A percentile compares a stretch with the other conserved stretches of the same genome.
Conservation (phyloP, 1,284 basidiomycete genomes). For the Leccinum pachyderme region DNA sequence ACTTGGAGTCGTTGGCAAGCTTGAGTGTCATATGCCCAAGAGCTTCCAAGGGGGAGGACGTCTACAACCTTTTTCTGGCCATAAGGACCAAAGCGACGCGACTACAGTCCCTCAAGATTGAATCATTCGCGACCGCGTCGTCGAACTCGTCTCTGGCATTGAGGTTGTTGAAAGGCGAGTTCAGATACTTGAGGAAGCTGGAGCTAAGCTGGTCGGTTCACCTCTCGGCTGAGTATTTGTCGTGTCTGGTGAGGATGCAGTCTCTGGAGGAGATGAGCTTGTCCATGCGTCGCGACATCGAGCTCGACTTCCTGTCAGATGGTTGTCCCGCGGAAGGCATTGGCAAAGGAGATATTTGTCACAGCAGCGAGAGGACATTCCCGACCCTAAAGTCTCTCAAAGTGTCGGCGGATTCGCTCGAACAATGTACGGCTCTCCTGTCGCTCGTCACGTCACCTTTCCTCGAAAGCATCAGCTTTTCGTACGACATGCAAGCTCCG, state of each 20-base stretch:
- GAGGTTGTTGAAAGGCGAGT: slow-evolving; percentile 16
- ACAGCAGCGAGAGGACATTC: slow-evolving; percentile 13
- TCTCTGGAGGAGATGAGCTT: slow-evolving; percentile 24
- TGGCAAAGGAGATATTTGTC: neutral
- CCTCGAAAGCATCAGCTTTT: slow-evolving; percentile 22
- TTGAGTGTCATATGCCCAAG: slow-evolving; percentile 28
- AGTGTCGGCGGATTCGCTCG: slow-evolving; percentile 24
- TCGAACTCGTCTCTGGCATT: slow-evolving; percentile 15
- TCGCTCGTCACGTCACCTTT: slow-evolving; percentile 23
- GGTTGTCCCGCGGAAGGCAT: slow-evolving; percentile 4
- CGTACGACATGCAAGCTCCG: slow-evolving; percentile 31
- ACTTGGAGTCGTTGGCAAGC: slow-evolving; percentile 20
- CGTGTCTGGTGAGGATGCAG: slow-evolving; percentile 20
- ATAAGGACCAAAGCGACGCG: slow-evolving; percentile 21
- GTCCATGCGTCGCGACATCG: slow-evolving; percentile 22
- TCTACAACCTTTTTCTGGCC: slow-evolving; percentile 25
- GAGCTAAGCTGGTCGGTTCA: slow-evolving; percentile 24
- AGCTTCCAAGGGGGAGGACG: slow-evolving; percentile 15
- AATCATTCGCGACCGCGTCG: slow-evolving; percentile 23
- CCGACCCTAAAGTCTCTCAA: slow-evolving; percentile 24
- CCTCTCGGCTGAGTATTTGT: slow-evolving; percentile 26
- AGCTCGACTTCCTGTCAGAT: slow-evolving; percentile 14
- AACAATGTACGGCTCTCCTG: slow-evolving; percentile 28
- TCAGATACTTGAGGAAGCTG: slow-evolving; percentile 24
- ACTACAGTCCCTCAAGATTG: slow-evolving; percentile 22